Evolutionary conservation across 257 asterid genomes (phyloP), one percentile per base, ranked within the genome.

Genomic region (Solanum pinnatisectum): DNA sequence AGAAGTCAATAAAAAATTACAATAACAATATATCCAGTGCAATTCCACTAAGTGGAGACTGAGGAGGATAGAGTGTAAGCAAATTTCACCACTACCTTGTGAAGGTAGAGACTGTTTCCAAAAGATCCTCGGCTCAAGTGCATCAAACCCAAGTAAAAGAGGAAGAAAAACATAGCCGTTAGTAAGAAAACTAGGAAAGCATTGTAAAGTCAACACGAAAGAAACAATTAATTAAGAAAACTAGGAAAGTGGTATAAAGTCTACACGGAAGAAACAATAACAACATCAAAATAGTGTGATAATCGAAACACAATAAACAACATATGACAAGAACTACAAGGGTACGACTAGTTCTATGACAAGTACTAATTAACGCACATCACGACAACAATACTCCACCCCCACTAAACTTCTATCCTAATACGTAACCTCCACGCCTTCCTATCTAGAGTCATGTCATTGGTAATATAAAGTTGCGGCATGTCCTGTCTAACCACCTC

Each of bases 11-110:
- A 56, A 18, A 52, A 49, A 46, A 52, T 5, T 18, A 56, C 1
- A 56, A 56, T 20, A 56, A 16, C n/a, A 49, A 16, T 52, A 56
- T 56, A 56, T 56, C 0, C 4, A 6, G 65, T 18, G 4, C 10
- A 56, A 6, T 56, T 0, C 65, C 1, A 56, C 65, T 56, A 56
- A 56, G 65, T 56, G 10, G 4, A 6, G n/a, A 6, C 0, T 56
- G n/a, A 6, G 3, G 0, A 52, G 0, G 23, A 6, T 16, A 52
- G 10, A 52, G 1, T 16, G 9, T 56, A 56, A 0, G 0, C 10
- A 18, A 0, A 56, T 6, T 6, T 56, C 4, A 56, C 0, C 1
- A 4, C 10, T 52, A 6, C 1, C 10, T 56, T 10, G 4, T 56
- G n/a, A 6, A 56, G 10, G 23, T 56, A 18, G n/a, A 18, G 23